Base-by-base conservation (phyloP, 805 yeast species). In the Barnettozyma pratensis region DNA sequence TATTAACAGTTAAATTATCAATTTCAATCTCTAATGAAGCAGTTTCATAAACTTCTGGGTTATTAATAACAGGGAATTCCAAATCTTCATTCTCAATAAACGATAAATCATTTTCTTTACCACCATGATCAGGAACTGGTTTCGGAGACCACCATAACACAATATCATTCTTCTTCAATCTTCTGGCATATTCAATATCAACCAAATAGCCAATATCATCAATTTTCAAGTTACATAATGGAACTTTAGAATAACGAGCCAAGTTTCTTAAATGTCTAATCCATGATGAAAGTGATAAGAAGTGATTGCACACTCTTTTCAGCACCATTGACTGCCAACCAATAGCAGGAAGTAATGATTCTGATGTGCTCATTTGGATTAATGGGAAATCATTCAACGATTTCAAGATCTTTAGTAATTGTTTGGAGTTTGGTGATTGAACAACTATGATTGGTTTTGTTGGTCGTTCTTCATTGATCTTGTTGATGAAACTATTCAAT, bases 121-220 rank as follows among this genome's bases (percentile, higher is more conserved):
- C 96, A 31, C 96, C 97, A 59, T 79, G 83, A 60, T 89, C 97
- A 0, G 97, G 92, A 41, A 76, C 66, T 1, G 92, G 86, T 14
- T 74, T 73, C 4, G 83, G 79, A 0, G 96, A 87, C 98, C 99
- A 94, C 98, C 99, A 94, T 31, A 95, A 69, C 6, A 92, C 84
- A 38, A 87, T 77, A 51, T 81, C 79, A 42, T 79, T 77, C 42
- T 80, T 74, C 19, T 71, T 71, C 48, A 94, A 73, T 45, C 82
- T 74, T 58, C 99, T 74, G 0, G 98, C 96, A 64, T 88, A 94
- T 47, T 82, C 82, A 39, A 92, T 76, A 65, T 94, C 99, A 50
- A 92, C 85, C 57, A 90, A 70, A 57, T 80, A 87, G 0, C 87
- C 83, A 66, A 83, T 73, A 54, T 87, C 85, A 49, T 86, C 92